Base-by-base conservation (phyloP, 768 basidiomycete species). In the Leccinum sublutescens region DNA sequence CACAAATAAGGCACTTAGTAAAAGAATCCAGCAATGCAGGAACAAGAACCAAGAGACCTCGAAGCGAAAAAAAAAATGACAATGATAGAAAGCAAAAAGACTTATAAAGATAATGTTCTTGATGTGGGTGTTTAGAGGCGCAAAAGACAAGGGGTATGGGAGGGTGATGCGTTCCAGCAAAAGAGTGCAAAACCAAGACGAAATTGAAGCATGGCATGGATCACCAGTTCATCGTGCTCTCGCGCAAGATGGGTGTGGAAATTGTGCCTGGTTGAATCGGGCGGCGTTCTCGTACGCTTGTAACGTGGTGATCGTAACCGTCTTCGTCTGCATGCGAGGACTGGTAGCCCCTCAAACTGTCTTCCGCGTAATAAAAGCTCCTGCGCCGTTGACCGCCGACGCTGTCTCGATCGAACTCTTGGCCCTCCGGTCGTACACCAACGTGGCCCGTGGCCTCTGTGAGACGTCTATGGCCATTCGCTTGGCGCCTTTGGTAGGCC, bases 181-280 rank as follows among this genome's bases (percentile, higher is more conserved):
- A 38, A 53, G 36, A 31, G 63, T 36, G 36, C 34, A 56, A 25
- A 43, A n/a, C 11, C 21, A 34, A 23, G 12, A 12, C 0, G 25
- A 33, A 11, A 47, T 14, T 2, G 51, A 45, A 55, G 27, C 3
- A 23, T 11, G 25, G 31, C 27, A 58, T 15, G 6, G 47, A 45
- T 79, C 78, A 93, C 90, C 91, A 93, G 72, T 91, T 89, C 85
- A 93, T 85, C 64, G 85, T 93, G 74, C 87, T 93, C 76, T 91
- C 88, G 68, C 82, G 78, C 74, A 94, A 69, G 60, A 92, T 82
- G 21, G 92, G 91, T 53, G 88, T 83, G 3, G 86, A 88, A 60
- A 93, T 93, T 38, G 84, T 76, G 19, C 72, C 79, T n/a, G 88
- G 80, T 27, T 79, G 68, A 43, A 89, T 79, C 59, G 79, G 77